Conservation (phyloP, 768 basidiomycete species). For the Termitomyces sp. region DNA sequence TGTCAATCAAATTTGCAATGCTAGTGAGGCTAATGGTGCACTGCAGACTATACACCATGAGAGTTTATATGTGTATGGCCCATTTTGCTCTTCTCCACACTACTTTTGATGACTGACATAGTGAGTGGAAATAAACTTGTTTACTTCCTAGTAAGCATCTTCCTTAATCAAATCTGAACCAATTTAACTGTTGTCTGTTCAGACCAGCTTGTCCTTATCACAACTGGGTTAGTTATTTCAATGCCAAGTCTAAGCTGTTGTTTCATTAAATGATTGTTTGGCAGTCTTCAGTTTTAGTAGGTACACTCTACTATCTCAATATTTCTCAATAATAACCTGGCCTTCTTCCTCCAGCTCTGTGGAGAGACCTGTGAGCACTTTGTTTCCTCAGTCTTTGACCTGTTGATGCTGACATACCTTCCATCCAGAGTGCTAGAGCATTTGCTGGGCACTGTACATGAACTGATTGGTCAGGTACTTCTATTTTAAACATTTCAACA, state of each 20-base stretch:
- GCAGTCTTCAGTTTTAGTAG: slow-evolving; percentile 6
- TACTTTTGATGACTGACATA: not conserved
- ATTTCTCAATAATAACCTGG: not conserved
- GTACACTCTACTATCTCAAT: not conserved
- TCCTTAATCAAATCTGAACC: too few species aligned
- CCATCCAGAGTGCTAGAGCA: not conserved
- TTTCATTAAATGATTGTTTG: not conserved
- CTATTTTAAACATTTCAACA: not conserved
- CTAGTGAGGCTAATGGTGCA: not conserved
- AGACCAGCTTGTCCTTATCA: slow-evolving; percentile 3
- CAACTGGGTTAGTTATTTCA: not conserved
- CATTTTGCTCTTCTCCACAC: not conserved
- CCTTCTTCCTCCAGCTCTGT: not conserved
- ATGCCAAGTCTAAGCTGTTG: not conserved
- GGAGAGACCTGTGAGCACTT: slow-evolving; percentile 6
- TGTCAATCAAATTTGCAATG: not conserved
- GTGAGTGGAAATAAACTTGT: slow-evolving; percentile 9
- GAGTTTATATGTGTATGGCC: slow-evolving; percentile 6
- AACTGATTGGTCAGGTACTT: slow-evolving; percentile 7
- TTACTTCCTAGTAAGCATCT: not conserved
- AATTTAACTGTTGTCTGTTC: not conserved
- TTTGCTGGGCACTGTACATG: slow-evolving; percentile 4
- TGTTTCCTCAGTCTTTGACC: too few species aligned
- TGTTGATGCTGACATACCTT: not conserved
- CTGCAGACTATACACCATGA: slow-evolving; percentile 6